Conservation (phyloP, 2,329 filamentous ascomycete genomes). For the Ascocoryne sarcoides region DNA sequence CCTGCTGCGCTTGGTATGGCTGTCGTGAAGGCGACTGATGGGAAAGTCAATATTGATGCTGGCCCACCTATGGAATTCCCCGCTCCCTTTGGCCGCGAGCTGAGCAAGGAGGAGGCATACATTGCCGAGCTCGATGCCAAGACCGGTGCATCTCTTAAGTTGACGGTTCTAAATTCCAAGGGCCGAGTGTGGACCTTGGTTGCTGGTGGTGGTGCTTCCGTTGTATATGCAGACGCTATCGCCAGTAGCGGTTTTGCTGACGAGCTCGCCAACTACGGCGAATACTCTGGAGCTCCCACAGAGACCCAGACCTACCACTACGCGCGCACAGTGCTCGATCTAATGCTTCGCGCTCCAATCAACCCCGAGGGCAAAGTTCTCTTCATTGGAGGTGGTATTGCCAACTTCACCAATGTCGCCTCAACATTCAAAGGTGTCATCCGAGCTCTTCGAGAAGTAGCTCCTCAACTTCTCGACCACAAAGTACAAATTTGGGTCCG, state of each 20-base stretch:
- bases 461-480: constrained; percentile 82
- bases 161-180: constrained; percentile 85
- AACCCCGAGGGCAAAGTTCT: constrained; percentile 91
- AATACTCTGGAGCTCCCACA: constrained; percentile 97
- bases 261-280: constrained; percentile 98
- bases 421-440: constrained; percentile 99
- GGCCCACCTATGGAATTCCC: constrained; percentile 99
- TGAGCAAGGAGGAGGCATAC: constrained; percentile 98
- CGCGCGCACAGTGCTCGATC: constrained; percentile 89
- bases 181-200: constrained; percentile 98
- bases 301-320: constrained; percentile 99
- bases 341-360: constrained; percentile 87
- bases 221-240: constrained; percentile 98
- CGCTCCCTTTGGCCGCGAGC: constrained; percentile 94
- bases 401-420: constrained; percentile 99
- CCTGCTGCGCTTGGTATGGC: constrained; percentile 81
- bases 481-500: constrained; percentile 96
- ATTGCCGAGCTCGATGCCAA: constrained; percentile 98
- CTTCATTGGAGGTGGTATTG: constrained; percentile 99
- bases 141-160: constrained; percentile 97
- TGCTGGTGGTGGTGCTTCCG: constrained; percentile 97
- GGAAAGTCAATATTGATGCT: constrained; percentile 87
- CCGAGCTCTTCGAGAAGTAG: constrained; percentile 83
- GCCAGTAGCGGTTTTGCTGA: constrained; percentile 90
- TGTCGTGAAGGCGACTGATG: constrained; percentile 50